Base-by-base conservation (phyloP, 2,329 filamentous ascomycete species). In the Lachnellula cervina region DNA sequence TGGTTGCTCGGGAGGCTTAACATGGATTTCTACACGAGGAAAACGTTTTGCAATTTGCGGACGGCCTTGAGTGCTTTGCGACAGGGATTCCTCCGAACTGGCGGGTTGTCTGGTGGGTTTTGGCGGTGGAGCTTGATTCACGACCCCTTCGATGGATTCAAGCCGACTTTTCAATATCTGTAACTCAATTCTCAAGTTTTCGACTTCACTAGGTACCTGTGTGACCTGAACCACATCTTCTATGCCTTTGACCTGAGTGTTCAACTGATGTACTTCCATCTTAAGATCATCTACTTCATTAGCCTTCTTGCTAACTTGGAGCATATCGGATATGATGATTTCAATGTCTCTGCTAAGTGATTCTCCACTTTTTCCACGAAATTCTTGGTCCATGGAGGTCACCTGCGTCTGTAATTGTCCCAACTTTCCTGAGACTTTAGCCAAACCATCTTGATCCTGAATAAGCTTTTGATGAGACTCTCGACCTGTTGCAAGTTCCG, bases 221-320 rank as follows among this genome's bases (percentile, higher is more conserved):
- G 49, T 51, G 13, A 40, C 23, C 17, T 28, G 16, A 8, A 35
- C 25, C 38, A 25, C 14, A 11, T 57, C 35, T 44, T 65, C 62
- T 11, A 62, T 38, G 28, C 43, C 37, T n/a, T 55, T 42, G 8
- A 66, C 17, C 16, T 59, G 59, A 2, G 47, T 56, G 34, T 57
- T 65, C 25, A 68, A 48, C n/a, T 57, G 45, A 34, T 54, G 44
- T 19, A 69, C 19, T 17, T 64, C 61, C 11, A 54, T 43, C 48
- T 65, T 68, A 13, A 69, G 42, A 3, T 60, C 52, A 28, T 65
- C 66, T 5, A 70, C 58, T 48, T 68, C 59, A 47, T 54, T 62
- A n/a, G 52, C 58, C 42, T 66, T 67, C 17, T 61, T 47, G 17
- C 56, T 51, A 40, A 68, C 54, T 42, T 56, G 48, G 13, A 57